Percentiles rank a stretch among this genome's conserved stretches.
These are phyloP conservation scores for Tolypocladium tropicale DNA, from an alignment of 2,329 filamentous ascomycete genomes.

Conservation along the genomic window DNA sequence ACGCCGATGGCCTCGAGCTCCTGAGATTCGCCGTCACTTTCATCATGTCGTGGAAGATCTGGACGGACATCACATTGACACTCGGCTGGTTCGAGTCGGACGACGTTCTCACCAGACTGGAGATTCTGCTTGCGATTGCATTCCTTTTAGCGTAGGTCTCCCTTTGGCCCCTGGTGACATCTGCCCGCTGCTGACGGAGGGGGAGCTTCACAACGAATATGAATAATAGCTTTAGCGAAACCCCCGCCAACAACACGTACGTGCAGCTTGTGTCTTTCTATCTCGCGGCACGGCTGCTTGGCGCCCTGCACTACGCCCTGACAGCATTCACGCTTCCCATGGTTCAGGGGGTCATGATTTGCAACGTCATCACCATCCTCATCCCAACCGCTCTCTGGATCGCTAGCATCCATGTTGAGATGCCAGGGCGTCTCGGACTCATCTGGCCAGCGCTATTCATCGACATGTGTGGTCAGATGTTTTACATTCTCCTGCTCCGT, in stretches of 20 bases:
- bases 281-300: constrained; percentile 45
- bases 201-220: constrained; percentile 50
- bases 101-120: constrained; percentile 47
- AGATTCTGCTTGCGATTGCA: constrained; percentile 50
- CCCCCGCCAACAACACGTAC: constrained; percentile 37
- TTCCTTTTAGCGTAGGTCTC: constrained; percentile 43
- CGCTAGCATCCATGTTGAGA: constrained; percentile 43
- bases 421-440: constrained; percentile 42
- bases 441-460: constrained; percentile 46
- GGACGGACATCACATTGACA: constrained; percentile 46
- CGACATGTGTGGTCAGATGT: constrained; percentile 38
- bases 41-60: constrained; percentile 54
- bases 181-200: neutral
- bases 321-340: constrained; percentile 42
- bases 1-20: constrained; percentile 43
- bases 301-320: constrained; percentile 34
- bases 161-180: neutral
- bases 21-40: constrained; percentile 52
- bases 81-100: constrained; percentile 54
- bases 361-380: constrained; percentile 30
- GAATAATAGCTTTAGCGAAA: constrained; percentile 40
- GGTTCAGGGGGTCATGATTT: constrained; percentile 45
- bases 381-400: constrained; percentile 49
- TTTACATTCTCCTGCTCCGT: constrained; percentile 30
- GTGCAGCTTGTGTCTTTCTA: constrained; percentile 51